Evolutionary conservation across 768 basidiomycete genomes (phyloP).

Genomic region (Kwoniella europaea): DNA sequence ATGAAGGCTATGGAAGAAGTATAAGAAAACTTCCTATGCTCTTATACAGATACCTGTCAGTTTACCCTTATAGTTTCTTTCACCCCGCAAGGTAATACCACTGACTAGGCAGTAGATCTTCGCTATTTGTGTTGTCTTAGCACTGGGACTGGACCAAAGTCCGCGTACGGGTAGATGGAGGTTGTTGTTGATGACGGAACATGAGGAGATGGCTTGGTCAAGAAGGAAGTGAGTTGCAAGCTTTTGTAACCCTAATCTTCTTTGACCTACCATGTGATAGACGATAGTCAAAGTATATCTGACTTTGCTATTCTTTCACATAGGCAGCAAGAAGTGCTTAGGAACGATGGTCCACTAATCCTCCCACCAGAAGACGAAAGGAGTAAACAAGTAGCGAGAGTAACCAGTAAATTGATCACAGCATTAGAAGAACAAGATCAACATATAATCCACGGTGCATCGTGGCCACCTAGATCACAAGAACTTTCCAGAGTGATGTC

Average conservation of each 20-base stretch:
- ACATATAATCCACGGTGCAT: conserved; percentile 52
- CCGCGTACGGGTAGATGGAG: conserved; percentile 60
- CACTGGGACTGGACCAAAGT: conserved; percentile 60
- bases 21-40: conserved; percentile 56
- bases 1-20: conserved; percentile 58
- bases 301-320: background rate
- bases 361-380: conserved; percentile 57
- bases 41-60: conserved; percentile 60
- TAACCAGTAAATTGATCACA: conserved; percentile 58
- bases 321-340: conserved; percentile 59
- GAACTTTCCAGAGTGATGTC: conserved; percentile 50
- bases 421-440: conserved; percentile 58
- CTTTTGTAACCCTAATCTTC: background rate
- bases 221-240: conserved; percentile 50
- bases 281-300: background rate
- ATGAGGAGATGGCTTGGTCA: conserved; percentile 62
- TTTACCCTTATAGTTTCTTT: background rate
- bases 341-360: conserved; percentile 57
- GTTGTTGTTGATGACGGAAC: conserved; percentile 61
- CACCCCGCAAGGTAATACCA: background rate
- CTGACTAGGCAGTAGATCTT: conserved; percentile 51
- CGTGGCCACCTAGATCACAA: conserved; percentile 52
- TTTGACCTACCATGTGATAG: background rate
- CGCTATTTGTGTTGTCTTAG: conserved; percentile 60
- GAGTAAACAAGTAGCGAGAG: conserved; percentile 55